Base-by-base conservation (phyloP, 129 eudicot genomes). In the Ambrosia trifida region DNA sequence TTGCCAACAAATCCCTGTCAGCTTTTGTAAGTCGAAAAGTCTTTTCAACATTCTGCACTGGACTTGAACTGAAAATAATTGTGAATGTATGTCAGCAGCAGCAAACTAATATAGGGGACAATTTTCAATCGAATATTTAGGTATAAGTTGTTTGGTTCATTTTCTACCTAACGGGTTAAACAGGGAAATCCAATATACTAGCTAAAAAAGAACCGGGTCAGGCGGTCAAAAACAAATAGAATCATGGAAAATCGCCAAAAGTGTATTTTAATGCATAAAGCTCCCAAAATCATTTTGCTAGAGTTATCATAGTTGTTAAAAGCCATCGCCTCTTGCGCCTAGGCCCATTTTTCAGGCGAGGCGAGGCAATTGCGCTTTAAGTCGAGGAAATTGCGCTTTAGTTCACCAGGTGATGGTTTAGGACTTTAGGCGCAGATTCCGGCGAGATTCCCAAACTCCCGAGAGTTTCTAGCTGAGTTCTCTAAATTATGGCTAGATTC, bases 11-110 rank as follows among this genome's bases (percentile, higher is more conserved):
- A 76, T 86, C 94, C 76, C 70, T 84, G 11, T 94, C 93, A 0
- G 83, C 73, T 73, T 94, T 90, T 56, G 93, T 82, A 56, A 94
- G 89, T 36, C 87, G 97, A 82, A 94, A 94, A 31, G 93, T 84
- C 77, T 77, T 94, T 73, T 87, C 99, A 69, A 88, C 78, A 74
- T 82, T 84, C 81, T 86, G 96, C 53, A 86, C 80, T 52, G 98
- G 98, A 72, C 73, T 88, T 66, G 93, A 45, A 68, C 98, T 93
- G 86, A 66, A 81, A 77, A 40, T 47, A 17, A 60, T 35, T 72
- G 13, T n/a, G 28, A 72, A 32, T 51, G 36, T 3, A 36, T 10
- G 61, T 18, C 57, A 11, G n/a, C 36, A 30, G 13, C 64, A 30
- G 41, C 43, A 4, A 30, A 59, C 40, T 59, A 30, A 28, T 30